phyloP scores from a whole-genome alignment of 1,139 yeast species.

The Torulaspora pretoriensis region DNA sequence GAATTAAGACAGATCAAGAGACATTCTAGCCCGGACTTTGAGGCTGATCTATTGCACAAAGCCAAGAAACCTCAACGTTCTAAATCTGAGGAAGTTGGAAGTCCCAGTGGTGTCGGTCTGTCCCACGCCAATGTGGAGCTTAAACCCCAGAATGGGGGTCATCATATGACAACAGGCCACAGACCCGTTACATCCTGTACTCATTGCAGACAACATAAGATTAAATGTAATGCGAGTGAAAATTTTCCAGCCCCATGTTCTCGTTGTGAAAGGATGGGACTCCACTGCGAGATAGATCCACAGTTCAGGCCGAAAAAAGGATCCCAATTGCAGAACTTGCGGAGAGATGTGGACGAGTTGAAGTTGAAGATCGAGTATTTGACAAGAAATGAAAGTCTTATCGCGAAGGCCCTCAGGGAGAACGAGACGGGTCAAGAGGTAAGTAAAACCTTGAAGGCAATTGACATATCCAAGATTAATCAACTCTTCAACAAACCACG shows the following conservation, averaged over 20 bases:
- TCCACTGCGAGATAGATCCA: conserved; percentile 86
- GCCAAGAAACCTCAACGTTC: conserved; percentile 9
- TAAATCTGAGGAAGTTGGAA: conserved; percentile 8
- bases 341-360: conserved; percentile 80
- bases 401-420: conserved; percentile 56
- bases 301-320: conserved; percentile 89
- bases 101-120: neutral
- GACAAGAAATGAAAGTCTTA: conserved; percentile 63
- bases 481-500: conserved; percentile 6
- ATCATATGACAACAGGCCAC: conserved; percentile 44
- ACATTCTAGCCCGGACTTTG: conserved; percentile 9
- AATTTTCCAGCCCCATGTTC: conserved; percentile 80
- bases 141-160: conserved; percentile 1
- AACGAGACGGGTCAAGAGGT: conserved; percentile 23
- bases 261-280: conserved; percentile 73
- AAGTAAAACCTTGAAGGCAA: conserved; percentile 18
- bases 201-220: conserved; percentile 91
- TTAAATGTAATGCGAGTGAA: conserved; percentile 86
- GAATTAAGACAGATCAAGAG: conserved; percentile 7
- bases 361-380: conserved; percentile 72
- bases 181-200: conserved; percentile 92
- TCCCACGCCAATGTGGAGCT: conserved; percentile 5
- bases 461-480: conserved; percentile 15
- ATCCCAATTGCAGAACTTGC: conserved; percentile 75
- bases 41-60: conserved; percentile 3